Base-by-base conservation (phyloP, 1,284 basidiomycete species). In the Cystobasidiaceae sp. region DNA sequence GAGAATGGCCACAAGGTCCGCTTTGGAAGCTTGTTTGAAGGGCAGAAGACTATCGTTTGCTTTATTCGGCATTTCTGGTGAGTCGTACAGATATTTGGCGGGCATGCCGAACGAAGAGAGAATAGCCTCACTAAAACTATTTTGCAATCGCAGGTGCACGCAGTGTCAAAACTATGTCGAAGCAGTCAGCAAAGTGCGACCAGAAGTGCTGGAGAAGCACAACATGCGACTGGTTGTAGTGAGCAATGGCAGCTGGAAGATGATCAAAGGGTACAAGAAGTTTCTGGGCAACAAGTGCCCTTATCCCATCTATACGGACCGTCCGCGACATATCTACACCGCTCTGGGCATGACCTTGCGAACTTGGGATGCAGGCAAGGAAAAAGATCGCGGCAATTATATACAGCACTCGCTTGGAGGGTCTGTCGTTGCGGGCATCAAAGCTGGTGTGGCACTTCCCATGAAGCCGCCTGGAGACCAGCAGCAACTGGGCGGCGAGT, bases 211-310 rank as follows among this genome's bases (percentile, higher is more conserved):
- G 7, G 75, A 78, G 2, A 71, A 75, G 17, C 80, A 82, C 0
- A 74, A 73, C 11, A 73, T 76, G 9, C 79, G 79, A 44, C 77
- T 87, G 3, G 77, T 83, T 1, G 72, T 87, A 25, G 77, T 88
- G 43, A 85, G 86, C 2, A 86, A 85, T 69, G 86, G 86, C 1
- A 81, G 84, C 28, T 84, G 81, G 79, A 70, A 80, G 25, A 75
- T 82, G 8, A 84, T 86, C 59, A 73, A 78, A 44, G 70, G 74
- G n/a, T 87, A 87, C 73, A 77, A 78, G 54, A 45, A 51, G 21
- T 5, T 66, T 8, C 33, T 66, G 25, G 63, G 61, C 27, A 45
- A 64, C 21, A 49, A 51, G 30, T 66, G 63, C 3, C 71, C 69
- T 9, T 73, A 66, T 46, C 58, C 63, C 1, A 80, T 86, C 32